These are phyloP conservation scores for Hypoxylon intermedium DNA, from an alignment of 495 filamentous ascomycete genomes.

Conservation along the genomic window DNA sequence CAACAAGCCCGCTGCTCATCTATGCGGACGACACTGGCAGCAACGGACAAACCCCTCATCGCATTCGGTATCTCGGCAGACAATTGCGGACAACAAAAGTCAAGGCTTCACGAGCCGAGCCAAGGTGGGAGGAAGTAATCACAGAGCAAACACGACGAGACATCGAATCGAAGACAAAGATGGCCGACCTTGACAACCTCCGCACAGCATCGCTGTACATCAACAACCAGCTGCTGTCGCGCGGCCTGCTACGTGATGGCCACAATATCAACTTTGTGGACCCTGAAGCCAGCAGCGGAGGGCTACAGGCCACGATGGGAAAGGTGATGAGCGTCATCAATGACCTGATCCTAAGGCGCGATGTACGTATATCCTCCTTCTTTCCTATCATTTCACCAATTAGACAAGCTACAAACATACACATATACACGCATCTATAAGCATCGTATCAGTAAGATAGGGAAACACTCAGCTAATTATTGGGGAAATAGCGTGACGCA, in stretches of 20 bases:
- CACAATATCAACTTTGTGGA: constrained; percentile 83
- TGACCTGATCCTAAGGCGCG: constrained; percentile 81
- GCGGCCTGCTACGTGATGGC: constrained; percentile 86
- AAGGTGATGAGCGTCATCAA: constrained; percentile 91
- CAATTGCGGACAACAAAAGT: not conserved
- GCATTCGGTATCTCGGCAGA: constrained; percentile 1
- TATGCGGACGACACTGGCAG: constrained; percentile 14
- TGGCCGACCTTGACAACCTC: constrained; percentile 82
- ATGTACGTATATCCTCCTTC: constrained; percentile 62
- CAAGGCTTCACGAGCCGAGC: not conserved
- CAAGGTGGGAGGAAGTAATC: not conserved
- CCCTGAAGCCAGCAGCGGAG: constrained; percentile 70
- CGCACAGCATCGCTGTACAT: constrained; percentile 91
- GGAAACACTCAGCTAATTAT: too few species aligned
- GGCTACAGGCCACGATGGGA: constrained; percentile 74
- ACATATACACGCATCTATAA: too few species aligned
- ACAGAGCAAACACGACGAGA: constrained; percentile 8
- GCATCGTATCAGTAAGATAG: too few species aligned
- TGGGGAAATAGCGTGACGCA: constrained; percentile 80
- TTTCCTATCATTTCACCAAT: not conserved
- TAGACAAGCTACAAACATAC: too few species aligned
- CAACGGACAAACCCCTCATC: constrained; percentile 11
- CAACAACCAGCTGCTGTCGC: constrained; percentile 91
- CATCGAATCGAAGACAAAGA: constrained; percentile 21
- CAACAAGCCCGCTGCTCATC: too few species aligned